A percentile compares a stretch with the other conserved stretches of the same genome.
Conservation (phyloP, 1,139 yeast genomes). For the Debaryomycetaceae sp. region DNA sequence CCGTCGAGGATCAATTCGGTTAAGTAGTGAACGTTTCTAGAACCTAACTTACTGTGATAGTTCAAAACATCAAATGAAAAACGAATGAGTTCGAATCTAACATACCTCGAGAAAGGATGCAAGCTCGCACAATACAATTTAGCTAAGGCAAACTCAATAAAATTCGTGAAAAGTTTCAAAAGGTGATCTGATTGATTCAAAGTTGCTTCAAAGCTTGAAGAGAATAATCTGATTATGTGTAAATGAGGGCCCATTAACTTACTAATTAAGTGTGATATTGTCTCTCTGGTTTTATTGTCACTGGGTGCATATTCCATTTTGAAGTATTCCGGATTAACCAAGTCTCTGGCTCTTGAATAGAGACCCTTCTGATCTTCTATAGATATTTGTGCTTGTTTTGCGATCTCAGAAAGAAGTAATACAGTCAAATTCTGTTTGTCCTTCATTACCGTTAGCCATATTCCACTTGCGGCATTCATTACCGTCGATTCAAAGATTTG, state of each 20-base stretch:
- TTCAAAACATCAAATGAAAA: conserved; percentile 66
- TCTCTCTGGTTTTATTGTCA: conserved; percentile 58
- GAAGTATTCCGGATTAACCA: conserved; percentile 59
- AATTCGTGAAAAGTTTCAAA: conserved; percentile 64
- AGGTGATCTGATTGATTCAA: conserved; percentile 70
- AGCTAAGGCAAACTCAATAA: conserved; percentile 56
- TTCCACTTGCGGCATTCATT: conserved; percentile 64
- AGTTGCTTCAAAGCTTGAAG: conserved; percentile 83
- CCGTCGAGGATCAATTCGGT: conserved; percentile 60
- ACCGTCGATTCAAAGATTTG: conserved; percentile 55
- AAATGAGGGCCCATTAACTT: conserved; percentile 71
- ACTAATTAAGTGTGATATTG: conserved; percentile 46
- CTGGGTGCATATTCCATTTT: conserved; percentile 92
- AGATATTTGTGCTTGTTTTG: conserved; percentile 64
- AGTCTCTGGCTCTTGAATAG: conserved; percentile 58
- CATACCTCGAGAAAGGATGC: conserved; percentile 78
- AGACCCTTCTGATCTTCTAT: conserved; percentile 62
- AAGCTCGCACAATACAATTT: conserved; percentile 59
- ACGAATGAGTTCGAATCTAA: conserved; percentile 69
- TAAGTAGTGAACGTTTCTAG: conserved; percentile 44
- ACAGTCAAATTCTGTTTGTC: conserved; percentile 58
- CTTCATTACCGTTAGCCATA: conserved; percentile 81
- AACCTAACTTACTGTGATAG: conserved; percentile 49
- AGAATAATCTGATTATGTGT: conserved; percentile 62
- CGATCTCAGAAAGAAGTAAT: conserved; percentile 66